These are phyloP conservation scores for Chytridium lagenaria DNA, from an alignment of 371 early-diverging fungal genomes.

Conservation along the genomic window DNA sequence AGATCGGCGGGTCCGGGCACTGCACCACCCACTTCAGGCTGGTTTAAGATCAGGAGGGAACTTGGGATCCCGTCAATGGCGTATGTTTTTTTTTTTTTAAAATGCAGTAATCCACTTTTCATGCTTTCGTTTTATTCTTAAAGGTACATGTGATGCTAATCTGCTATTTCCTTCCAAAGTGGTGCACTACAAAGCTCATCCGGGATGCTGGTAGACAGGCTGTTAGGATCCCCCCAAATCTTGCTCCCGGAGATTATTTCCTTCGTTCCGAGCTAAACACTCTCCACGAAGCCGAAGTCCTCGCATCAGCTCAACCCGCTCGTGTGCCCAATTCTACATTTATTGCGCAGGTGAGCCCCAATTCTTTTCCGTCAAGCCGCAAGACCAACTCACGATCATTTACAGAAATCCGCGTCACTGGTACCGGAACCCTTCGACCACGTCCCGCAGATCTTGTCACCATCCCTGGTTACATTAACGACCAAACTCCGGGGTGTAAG, in stretches of 20 bases:
- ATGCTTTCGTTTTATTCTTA: no score
- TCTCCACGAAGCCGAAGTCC: slow-evolving; percentile 18
- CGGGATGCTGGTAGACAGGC: slow-evolving; percentile 12
- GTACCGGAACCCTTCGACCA: not conserved
- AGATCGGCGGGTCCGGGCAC: slow-evolving; percentile 7
- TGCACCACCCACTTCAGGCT: slow-evolving; percentile 24
- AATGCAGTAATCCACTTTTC: not conserved
- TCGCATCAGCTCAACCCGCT: not conserved
- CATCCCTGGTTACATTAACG: not conserved
- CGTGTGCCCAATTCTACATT: slow-evolving; percentile 13
- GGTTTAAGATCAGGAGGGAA: slow-evolving; percentile 31
- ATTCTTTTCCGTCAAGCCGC: no score
- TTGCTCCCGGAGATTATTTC: slow-evolving; percentile 30
- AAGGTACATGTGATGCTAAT: no score
- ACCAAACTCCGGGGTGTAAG: slow-evolving; percentile 4
- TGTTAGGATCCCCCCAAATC: slow-evolving; percentile 25
- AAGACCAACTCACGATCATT: no score
- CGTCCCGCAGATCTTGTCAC: not conserved
- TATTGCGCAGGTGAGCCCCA: no score
- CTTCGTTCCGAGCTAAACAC: slow-evolving; percentile 26
- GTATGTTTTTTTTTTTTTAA: not conserved
- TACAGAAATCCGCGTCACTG: not conserved
- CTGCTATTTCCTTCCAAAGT: no score
- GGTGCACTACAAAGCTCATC: slow-evolving; percentile 24
- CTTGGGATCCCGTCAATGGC: not conserved